These are phyloP conservation scores for Astrephomene gubernaculifera DNA, from an alignment of 139 green algal species.

Conservation along the genomic window DNA sequence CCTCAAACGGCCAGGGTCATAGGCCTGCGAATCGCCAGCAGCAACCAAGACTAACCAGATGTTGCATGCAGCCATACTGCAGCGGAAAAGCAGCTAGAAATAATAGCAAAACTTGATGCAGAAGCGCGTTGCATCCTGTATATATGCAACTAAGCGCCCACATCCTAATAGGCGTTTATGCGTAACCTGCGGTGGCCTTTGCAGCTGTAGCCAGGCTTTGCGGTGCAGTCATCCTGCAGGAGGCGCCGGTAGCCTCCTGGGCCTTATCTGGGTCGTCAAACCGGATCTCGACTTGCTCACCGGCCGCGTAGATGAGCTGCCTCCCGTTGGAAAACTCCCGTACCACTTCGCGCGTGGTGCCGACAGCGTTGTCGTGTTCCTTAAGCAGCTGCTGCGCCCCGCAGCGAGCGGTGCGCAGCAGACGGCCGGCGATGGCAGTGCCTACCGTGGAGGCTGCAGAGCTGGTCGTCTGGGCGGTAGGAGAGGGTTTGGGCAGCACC, in stretches of 20 bases:
- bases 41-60: too few relatives aligned
- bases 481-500: background rate
- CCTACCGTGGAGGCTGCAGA: background rate
- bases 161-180: too few relatives aligned
- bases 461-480: background rate
- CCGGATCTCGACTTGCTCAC: conserved; percentile 4
- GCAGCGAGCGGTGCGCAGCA: conserved; percentile 23
- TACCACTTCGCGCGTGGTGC: background rate
- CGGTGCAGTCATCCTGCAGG: conserved; percentile 24
- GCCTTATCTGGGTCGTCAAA: conserved; percentile 21
- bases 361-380: background rate
- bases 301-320: background rate
- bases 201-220: conserved; percentile 1
- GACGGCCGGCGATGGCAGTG: background rate
- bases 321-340: conserved; percentile 18
- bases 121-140: too few relatives aligned
- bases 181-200: conserved; percentile 5
- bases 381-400: conserved; percentile 35
- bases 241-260: conserved; percentile 20
- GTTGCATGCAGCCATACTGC: background rate
- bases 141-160: too few relatives aligned
- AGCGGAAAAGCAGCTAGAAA: too few relatives aligned
- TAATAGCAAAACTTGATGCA: too few relatives aligned
- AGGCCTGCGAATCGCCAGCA: too few relatives aligned
- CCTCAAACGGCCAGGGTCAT: too few relatives aligned